phyloP scores from a whole-genome alignment of 2,329 filamentous ascomycete species.

The Ceratocystis colombiana region DNA sequence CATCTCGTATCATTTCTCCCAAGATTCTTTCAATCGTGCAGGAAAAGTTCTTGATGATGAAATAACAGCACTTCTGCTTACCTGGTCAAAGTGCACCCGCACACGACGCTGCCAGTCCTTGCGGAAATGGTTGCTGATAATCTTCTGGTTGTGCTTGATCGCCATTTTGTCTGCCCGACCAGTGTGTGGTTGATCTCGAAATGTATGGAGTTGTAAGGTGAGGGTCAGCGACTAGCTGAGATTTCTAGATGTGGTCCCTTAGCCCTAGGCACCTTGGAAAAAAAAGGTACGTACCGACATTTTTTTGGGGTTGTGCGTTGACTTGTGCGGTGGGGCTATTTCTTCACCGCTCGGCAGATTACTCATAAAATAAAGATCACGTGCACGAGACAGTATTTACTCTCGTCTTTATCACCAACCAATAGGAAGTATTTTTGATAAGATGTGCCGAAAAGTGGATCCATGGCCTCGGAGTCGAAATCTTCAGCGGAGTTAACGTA shows the following conservation, averaged over 20 bases:
- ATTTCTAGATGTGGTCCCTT: constrained; percentile 26
- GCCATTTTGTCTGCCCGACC: constrained; percentile 41
- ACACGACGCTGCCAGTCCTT: constrained; percentile 99
- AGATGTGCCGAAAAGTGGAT: constrained; percentile 9
- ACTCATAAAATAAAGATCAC: constrained; percentile 18
- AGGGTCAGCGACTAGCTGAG: constrained; percentile 25
- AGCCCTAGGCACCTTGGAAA: constrained; percentile 26
- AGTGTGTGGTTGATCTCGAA: constrained; percentile 26
- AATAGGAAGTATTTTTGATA: constrained; percentile 20
- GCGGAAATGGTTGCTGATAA: constrained; percentile 97
- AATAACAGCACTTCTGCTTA: constrained; percentile 33
- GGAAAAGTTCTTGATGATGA: constrained; percentile 23
- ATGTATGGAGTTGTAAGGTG: constrained; percentile 24
- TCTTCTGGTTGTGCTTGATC: constrained; percentile 99
- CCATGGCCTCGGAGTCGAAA: constrained; percentile 16
- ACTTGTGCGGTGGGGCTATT: constrained; percentile 22
- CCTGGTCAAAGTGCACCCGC: constrained; percentile 99
- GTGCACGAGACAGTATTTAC: constrained; percentile 8
- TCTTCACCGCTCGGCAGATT: constrained; percentile 24
- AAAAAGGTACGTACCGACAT: constrained; percentile 27
- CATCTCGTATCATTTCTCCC: constrained; percentile 20
- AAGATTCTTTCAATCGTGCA: constrained; percentile 13
- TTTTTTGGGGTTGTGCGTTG: constrained; percentile 22
- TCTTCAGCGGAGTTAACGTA: constrained; percentile 18
- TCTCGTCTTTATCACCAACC: constrained; percentile 19